phyloP scores from a whole-genome alignment of 306 rosid species.

The Mimosa bimucronata region DNA sequence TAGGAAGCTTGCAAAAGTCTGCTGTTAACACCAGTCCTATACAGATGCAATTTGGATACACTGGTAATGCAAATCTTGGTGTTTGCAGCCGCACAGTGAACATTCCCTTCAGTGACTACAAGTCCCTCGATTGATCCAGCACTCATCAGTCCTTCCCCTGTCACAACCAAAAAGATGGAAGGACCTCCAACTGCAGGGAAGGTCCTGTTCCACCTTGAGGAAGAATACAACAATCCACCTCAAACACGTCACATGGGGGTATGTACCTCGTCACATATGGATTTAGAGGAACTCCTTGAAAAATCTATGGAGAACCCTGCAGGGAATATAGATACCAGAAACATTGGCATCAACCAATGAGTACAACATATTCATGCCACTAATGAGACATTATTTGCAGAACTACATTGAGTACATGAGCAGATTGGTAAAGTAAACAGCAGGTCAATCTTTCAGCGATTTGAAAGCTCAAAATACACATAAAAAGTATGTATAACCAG shows the following conservation, averaged over 20 bases:
- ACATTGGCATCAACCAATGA: background rate
- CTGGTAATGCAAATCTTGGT: conserved; percentile 58
- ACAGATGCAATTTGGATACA: conserved; percentile 66
- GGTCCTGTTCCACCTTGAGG: conserved; percentile 57
- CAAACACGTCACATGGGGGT: conserved; percentile 92
- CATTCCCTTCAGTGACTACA: conserved; percentile 67
- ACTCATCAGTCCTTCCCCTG: conserved; percentile 68
- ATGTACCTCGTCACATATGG: conserved; percentile 62
- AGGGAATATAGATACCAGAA: background rate
- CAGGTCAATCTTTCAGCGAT: background rate
- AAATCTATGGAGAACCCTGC: conserved; percentile 87
- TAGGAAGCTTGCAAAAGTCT: conserved; percentile 53
- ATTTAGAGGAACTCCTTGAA: conserved; percentile 66
- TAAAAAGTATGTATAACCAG: too few species aligned
- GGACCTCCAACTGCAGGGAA: conserved; percentile 82
- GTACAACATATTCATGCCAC: background rate
- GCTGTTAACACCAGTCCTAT: conserved; percentile 82
- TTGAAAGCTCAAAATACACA: background rate
- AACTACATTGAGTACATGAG: background rate
- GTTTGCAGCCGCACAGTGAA: conserved; percentile 80
- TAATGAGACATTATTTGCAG: background rate
- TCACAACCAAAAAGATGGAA: conserved; percentile 68
- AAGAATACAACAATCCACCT: conserved; percentile 74
- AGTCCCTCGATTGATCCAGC: conserved; percentile 46
- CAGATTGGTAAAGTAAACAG: background rate